Conservation (phyloP, 495 filamentous ascomycete genomes). For the Trichoderma parareesei region DNA sequence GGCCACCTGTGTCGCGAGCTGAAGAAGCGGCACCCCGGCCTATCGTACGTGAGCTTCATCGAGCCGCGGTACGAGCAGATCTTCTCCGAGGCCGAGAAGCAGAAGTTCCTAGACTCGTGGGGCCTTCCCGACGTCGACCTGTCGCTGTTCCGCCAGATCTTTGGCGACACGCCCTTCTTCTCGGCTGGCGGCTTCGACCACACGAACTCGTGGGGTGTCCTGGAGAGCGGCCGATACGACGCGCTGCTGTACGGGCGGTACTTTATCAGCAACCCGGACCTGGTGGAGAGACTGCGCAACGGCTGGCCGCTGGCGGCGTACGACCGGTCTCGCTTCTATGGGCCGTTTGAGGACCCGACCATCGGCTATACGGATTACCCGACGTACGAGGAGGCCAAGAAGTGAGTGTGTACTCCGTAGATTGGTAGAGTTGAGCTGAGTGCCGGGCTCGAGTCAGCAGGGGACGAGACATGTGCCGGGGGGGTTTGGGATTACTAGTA, state of each 20-base stretch:
- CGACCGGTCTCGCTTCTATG: slow-evolving; percentile 51
- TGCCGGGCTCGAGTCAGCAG: too few relatives aligned
- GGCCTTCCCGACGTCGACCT: slow-evolving; percentile 10
- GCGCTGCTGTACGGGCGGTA: slow-evolving; percentile 47
- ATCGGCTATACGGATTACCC: slow-evolving; percentile 10
- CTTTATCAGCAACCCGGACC: slow-evolving; percentile 62
- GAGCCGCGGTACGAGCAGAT: slow-evolving; percentile 48
- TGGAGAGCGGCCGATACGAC: slow-evolving; percentile 43
- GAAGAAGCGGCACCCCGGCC: slow-evolving; percentile 36
- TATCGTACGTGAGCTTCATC: slow-evolving; percentile 47
- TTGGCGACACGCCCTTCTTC: slow-evolving; percentile 20
- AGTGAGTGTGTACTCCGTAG: too few relatives aligned
- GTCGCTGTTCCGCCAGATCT: slow-evolving; percentile 12
- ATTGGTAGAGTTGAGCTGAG: too few relatives aligned
- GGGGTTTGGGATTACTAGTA: too few relatives aligned
- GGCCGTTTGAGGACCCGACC: slow-evolving; percentile 10
- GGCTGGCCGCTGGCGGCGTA: slow-evolving; percentile 45
- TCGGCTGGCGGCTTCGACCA: slow-evolving; percentile 21
- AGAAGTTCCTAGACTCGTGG: slow-evolving; percentile 20
- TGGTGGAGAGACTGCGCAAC: slow-evolving; percentile 49
- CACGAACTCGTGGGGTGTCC: slow-evolving; percentile 30
- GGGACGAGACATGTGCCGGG: too few relatives aligned
- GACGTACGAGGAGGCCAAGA: not conserved
- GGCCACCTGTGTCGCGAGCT: slow-evolving; percentile 38
- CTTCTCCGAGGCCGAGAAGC: slow-evolving; percentile 36